These are phyloP conservation scores for Boletus vinaceobasis DNA, from an alignment of 768 basidiomycete genomes.

Conservation along the genomic window DNA sequence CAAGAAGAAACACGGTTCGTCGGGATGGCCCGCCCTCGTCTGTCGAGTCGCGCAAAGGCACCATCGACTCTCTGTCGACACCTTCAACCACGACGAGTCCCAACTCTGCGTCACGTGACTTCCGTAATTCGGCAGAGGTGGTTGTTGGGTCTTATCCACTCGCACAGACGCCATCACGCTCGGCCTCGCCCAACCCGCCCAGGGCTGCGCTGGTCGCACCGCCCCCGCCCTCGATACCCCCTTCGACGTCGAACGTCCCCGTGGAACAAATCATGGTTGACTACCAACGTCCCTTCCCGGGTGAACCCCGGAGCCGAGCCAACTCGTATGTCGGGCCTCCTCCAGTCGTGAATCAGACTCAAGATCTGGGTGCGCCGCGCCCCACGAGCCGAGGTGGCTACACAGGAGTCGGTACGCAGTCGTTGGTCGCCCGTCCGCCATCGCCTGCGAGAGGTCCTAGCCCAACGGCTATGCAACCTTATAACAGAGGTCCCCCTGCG, in stretches of 20 bases:
- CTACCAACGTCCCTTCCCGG: conserved; percentile 86
- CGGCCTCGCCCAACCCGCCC: conserved; percentile 70
- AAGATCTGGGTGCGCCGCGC: conserved; percentile 40
- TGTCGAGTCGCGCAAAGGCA: conserved; percentile 24
- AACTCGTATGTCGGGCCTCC: conserved; percentile 42
- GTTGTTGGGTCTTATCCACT: conserved; percentile 78
- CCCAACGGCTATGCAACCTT: conserved; percentile 16
- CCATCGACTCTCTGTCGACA: conserved; percentile 22
- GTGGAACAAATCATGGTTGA: conserved; percentile 71
- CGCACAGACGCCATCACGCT: conserved; percentile 49
- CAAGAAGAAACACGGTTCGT: conserved; percentile 24
- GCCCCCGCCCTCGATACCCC: conserved; percentile 35
- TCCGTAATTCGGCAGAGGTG: conserved; percentile 69
- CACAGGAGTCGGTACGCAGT: conserved; percentile 78
- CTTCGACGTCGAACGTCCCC: conserved; percentile 46
- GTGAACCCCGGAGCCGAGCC: conserved; percentile 63
- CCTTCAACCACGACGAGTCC: conserved; percentile 25
- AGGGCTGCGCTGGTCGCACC: conserved; percentile 77
- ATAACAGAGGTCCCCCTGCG: conserved; percentile 7
- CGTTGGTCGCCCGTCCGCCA: conserved; percentile 59
- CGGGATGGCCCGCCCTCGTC: conserved; percentile 22
- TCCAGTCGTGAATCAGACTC: conserved; percentile 24
- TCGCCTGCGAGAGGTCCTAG: conserved; percentile 43
- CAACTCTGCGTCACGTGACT: conserved; percentile 44
- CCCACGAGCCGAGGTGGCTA: conserved; percentile 65